These are phyloP conservation scores for Thraustochytrium sp. DNA, from an alignment of 352 stramenopile species.

Conservation along the genomic window DNA sequence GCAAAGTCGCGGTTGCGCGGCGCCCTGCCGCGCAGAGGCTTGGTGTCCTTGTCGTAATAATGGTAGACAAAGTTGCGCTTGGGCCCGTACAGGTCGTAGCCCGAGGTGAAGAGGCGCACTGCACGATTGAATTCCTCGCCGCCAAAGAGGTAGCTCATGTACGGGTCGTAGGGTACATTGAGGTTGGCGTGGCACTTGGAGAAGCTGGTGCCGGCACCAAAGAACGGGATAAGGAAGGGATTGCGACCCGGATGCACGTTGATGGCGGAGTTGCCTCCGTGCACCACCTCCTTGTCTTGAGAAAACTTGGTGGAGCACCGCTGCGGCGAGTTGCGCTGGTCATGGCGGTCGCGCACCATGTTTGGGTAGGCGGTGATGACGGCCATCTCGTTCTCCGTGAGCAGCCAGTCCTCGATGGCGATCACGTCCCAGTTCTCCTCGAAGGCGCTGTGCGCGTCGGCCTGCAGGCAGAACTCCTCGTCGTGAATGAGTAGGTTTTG, in stretches of 20 bases:
- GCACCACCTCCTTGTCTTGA: slow-evolving; percentile 19
- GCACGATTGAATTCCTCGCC: slow-evolving; percentile 48
- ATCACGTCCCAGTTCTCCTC: slow-evolving; percentile 44
- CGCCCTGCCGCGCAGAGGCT: background rate
- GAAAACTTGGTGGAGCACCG: slow-evolving; percentile 38
- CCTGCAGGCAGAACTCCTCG: slow-evolving; percentile 49
- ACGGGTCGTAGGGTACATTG: slow-evolving; percentile 44
- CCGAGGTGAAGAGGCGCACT: slow-evolving; percentile 45
- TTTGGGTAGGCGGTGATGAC: slow-evolving; percentile 49
- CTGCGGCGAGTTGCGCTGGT: slow-evolving; percentile 18
- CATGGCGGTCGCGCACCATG: slow-evolving; percentile 27
- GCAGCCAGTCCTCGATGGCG: slow-evolving; percentile 42
- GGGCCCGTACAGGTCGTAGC: slow-evolving; percentile 49
- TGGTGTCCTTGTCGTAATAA: slow-evolving; percentile 44
- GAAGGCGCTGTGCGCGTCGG: slow-evolving; percentile 49
- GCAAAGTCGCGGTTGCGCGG: background rate
- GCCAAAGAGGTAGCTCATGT: slow-evolving; percentile 49
- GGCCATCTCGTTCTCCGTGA: slow-evolving; percentile 50
- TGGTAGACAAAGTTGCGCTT: slow-evolving; percentile 44
- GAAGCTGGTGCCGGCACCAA: slow-evolving; percentile 46
- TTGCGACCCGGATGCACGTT: slow-evolving; percentile 21
- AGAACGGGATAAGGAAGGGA: slow-evolving; percentile 45
- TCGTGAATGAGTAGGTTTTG: slow-evolving; percentile 15
- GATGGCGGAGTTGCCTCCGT: slow-evolving; percentile 38
- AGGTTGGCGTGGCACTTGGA: slow-evolving; percentile 49